phyloP scores from a whole-genome alignment of 225 moss, liverwort and hornwort genomes.

The Sphagnum tenellum region DNA sequence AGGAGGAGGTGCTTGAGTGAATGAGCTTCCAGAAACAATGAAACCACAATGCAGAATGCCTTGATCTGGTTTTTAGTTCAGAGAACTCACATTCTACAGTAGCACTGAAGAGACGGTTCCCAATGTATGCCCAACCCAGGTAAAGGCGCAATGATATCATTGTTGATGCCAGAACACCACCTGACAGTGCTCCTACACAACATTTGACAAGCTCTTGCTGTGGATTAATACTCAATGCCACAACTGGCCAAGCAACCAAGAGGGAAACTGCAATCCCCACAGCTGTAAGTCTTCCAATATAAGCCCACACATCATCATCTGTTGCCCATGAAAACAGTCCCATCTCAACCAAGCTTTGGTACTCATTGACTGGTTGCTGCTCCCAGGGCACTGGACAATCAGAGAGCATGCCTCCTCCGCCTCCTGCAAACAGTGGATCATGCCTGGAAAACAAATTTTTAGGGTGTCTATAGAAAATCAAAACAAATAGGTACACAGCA shows the following conservation, averaged over 20 bases:
- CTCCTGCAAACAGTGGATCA: conserved; percentile 68
- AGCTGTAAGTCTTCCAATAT: conserved; percentile 50
- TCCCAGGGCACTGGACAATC: conserved; percentile 91
- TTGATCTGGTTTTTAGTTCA: not conserved
- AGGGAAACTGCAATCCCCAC: conserved; percentile 56
- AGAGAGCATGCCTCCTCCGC: conserved; percentile 39
- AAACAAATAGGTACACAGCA: too few species aligned
- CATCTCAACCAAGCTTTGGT: conserved; percentile 74
- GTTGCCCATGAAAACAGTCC: conserved; percentile 90
- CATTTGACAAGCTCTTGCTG: conserved; percentile 80
- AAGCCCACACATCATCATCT: conserved; percentile 47
- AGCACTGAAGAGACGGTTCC: conserved; percentile 92
- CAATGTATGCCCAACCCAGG: conserved; percentile 90
- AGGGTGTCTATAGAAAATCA: too few species aligned
- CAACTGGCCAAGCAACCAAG: conserved; percentile 78
- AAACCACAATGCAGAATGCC: not conserved
- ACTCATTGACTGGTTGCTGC: conserved; percentile 97
- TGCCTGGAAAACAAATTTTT: conserved; percentile 19
- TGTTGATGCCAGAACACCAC: conserved; percentile 71
- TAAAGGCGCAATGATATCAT: conserved; percentile 79
- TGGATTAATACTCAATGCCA: conserved; percentile 71
- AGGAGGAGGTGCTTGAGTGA: too few species aligned
- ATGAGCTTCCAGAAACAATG: not conserved
- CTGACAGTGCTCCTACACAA: conserved; percentile 73
- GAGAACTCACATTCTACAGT: conserved; percentile 72